Evolutionary conservation across 2,329 filamentous ascomycete genomes (phyloP).

Genomic region (Colletotrichum melonis): DNA sequence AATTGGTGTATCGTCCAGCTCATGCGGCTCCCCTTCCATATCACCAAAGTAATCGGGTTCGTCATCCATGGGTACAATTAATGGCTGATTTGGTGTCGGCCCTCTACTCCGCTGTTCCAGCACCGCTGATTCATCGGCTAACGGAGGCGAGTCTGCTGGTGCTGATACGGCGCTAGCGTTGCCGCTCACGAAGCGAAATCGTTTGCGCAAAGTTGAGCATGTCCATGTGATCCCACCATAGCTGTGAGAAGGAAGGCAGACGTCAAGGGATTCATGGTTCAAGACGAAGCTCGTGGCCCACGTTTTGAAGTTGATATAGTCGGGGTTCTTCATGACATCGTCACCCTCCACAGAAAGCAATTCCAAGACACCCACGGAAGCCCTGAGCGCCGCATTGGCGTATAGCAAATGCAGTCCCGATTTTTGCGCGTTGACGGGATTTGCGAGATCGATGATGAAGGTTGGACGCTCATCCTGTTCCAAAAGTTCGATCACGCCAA

Average conservation of each 20-base stretch:
- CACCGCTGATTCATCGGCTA: conserved; percentile 49
- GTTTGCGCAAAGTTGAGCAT: conserved; percentile 74
- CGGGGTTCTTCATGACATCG: conserved; percentile 53
- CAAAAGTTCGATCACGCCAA: conserved; percentile 78
- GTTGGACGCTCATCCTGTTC: conserved; percentile 83
- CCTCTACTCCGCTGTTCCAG: conserved; percentile 49
- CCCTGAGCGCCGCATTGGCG: conserved; percentile 74
- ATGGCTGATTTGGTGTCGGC: conserved; percentile 47
- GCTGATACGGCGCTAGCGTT: conserved; percentile 50
- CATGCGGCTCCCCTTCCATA: conserved; percentile 35
- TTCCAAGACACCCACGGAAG: conserved; percentile 65
- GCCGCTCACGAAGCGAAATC: conserved; percentile 76
- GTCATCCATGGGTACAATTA: conserved; percentile 45
- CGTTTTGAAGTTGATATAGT: conserved; percentile 73
- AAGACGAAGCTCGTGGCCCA: conserved; percentile 73
- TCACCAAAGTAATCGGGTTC: conserved; percentile 59
- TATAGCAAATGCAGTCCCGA: conserved; percentile 72
- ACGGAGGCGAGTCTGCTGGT: conserved; percentile 50
- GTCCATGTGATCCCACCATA: conserved; percentile 79
- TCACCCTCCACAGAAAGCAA: conserved; percentile 64
- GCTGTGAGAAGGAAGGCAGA: conserved; percentile 63
- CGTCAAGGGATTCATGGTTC: conserved; percentile 63
- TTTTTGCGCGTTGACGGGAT: conserved; percentile 64
- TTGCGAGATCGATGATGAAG: conserved; percentile 77
- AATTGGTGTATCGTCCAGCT: conserved; percentile 35